Conservation (phyloP, 106 monocot species). For the Dendrobium officinale region DNA sequence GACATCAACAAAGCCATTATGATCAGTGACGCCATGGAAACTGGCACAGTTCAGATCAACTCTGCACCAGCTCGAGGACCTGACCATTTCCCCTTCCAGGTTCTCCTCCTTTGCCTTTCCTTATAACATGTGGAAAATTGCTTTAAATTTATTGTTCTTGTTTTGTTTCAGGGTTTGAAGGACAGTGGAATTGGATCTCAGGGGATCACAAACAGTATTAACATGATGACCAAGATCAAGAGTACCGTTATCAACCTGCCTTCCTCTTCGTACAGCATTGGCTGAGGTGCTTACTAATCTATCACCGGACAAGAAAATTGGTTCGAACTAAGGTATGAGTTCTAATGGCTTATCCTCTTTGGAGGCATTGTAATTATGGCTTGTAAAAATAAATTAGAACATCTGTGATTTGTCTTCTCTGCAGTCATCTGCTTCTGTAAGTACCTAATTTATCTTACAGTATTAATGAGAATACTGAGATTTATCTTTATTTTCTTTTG, state of each 20-base stretch:
- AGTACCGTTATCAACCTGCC: constrained; percentile 95
- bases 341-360: not conserved
- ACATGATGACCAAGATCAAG: constrained; percentile 97
- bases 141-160: not conserved
- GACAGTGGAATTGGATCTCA: constrained; percentile 99
- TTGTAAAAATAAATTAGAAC: not conserved
- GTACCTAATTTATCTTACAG: too few species aligned
- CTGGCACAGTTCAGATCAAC: constrained; percentile 96
- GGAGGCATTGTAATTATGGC: not conserved
- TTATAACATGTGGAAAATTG: too few species aligned
- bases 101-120: constrained; percentile 7
- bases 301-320: too few species aligned
- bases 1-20: constrained; percentile 93
- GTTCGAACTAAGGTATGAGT: too few species aligned
- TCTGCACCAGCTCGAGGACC: constrained; percentile 97
- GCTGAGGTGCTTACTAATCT: constrained; percentile 20
- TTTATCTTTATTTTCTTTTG: too few species aligned
- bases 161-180: constrained; percentile 61
- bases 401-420: too few species aligned
- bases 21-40: constrained; percentile 97
- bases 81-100: constrained; percentile 99
- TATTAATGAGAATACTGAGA: too few species aligned
- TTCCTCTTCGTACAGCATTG: constrained; percentile 84
- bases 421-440: too few species aligned
- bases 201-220: constrained; percentile 96